Percentiles rank a stretch among this genome's conserved stretches.
These are phyloP conservation scores for Whalleya microplaca DNA, from an alignment of 2,329 filamentous ascomycete species.

Conservation along the genomic window DNA sequence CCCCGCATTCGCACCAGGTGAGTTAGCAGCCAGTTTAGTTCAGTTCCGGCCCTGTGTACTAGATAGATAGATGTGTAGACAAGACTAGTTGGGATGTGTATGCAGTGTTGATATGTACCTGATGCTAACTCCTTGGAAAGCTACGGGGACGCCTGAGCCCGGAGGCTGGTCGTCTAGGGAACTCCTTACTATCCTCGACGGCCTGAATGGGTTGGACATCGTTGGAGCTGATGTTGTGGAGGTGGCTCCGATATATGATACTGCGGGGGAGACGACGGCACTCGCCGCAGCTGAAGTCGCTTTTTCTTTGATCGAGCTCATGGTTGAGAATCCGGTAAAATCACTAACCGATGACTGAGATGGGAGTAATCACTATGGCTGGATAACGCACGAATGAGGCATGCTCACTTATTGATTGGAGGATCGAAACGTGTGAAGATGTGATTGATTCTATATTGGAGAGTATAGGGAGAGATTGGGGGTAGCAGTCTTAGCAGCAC, in stretches of 20 bases:
- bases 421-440: neutral
- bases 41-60: no score
- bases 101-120: no score
- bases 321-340: constrained; percentile 50
- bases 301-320: constrained; percentile 71
- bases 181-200: constrained; percentile 73
- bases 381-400: neutral
- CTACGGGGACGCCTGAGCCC: constrained; percentile 77
- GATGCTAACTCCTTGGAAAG: constrained; percentile 35
- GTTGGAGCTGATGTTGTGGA: constrained; percentile 82
- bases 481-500: constrained; percentile 10
- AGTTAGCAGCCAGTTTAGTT: no score
- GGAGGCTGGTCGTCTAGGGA: constrained; percentile 82
- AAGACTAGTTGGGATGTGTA: no score
- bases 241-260: constrained; percentile 78
- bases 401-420: neutral
- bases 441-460: neutral
- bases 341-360: constrained; percentile 8
- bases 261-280: constrained; percentile 71
- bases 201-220: constrained; percentile 71
- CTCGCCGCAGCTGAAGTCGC: constrained; percentile 74
- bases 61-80: no score
- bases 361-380: neutral
- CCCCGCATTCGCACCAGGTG: constrained; percentile 66
- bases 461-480: constrained; percentile 9